Evolutionary conservation across 768 basidiomycete species (phyloP), one percentile per base, ranked within the genome.

Genomic region (Boletus reticulatus): DNA sequence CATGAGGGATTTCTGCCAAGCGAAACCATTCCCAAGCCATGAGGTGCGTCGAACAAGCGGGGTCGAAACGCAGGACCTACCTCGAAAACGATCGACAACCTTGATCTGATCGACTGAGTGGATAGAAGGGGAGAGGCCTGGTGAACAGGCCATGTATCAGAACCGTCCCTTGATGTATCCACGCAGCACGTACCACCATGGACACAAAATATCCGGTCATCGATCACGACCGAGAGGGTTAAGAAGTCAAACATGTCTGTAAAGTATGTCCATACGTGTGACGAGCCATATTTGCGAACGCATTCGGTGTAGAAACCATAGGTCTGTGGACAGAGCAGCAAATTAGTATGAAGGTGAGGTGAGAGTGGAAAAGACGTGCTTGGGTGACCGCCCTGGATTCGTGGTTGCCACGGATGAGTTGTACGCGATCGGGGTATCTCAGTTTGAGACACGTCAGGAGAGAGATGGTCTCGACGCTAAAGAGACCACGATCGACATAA

Each of bases 181-280:
- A 22, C 7, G 14, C 45, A 19, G 20, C 34, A 44, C 72, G 79
- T 52, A 93, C 96, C 96, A 64, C 97, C 97, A 63, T 99, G 97
- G 11, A 99, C 96, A 65, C 97, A 99, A 72, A 99, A 98, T 80
- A 99, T 98, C 67, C 87, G 88, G 77, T 99, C 94, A 75, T 99
- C 97, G 64, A 99, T 98, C 58, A 99, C 97, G 53, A 96, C 95
- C 34, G 92, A 94, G 53, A 99, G 78, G 12, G 97, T 98, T 62
- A 99, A 75, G 77, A 94, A 99, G 78, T 99, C 97, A 73, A 99
- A 99, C 96, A 99, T 97, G 75, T 99, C 97, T 56, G 97, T 99
- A 67, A 99, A 98, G 73, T 98, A 98, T 27, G 93, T 94, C 97
- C 97, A 99, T 34, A 98, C 96, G 64, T 90, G 88, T 32, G 94